Evolutionary conservation across 768 basidiomycete genomes (phyloP).

Genomic region (Suillus hirtellus): DNA sequence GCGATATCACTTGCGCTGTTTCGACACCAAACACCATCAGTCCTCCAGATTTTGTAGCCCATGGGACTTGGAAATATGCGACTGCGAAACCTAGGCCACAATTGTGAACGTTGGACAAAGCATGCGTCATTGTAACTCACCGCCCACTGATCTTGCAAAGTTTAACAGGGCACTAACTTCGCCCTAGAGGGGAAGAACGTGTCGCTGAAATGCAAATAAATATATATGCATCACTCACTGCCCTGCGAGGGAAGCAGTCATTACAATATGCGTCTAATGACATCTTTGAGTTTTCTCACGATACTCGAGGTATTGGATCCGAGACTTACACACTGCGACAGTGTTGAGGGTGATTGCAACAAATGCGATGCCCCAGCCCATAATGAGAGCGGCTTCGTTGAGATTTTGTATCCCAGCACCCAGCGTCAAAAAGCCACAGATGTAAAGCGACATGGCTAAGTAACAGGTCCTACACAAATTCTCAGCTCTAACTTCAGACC

Average conservation of each 20-base stretch:
- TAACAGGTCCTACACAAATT: constrained; percentile 35
- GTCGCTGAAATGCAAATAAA: not conserved
- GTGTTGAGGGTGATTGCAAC: constrained; percentile 39
- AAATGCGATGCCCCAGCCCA: constrained; percentile 48
- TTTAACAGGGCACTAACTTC: constrained; percentile 47
- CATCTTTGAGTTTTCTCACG: not conserved
- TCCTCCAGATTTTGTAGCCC: constrained; percentile 37
- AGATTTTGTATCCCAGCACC: constrained; percentile 40
- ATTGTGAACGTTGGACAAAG: not conserved
- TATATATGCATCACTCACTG: constrained; percentile 17
- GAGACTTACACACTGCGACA: constrained; percentile 38
- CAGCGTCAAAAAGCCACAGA: constrained; percentile 43
- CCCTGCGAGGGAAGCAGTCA: constrained; percentile 38
- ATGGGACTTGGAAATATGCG: constrained; percentile 43
- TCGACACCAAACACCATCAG: constrained; percentile 39
- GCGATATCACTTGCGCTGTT: constrained; percentile 32
- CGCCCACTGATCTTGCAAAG: constrained; percentile 36
- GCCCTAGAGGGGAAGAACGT: not conserved
- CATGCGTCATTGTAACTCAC: constrained; percentile 18
- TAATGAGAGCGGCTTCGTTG: constrained; percentile 29
- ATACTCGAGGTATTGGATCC: not conserved
- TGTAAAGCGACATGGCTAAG: constrained; percentile 40
- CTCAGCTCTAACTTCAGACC: not conserved
- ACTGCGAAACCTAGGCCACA: constrained; percentile 34
- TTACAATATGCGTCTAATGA: constrained; percentile 38